Evolutionary conservation across 1,284 basidiomycete genomes (phyloP).

Genomic region (Polyporus tsugae): DNA sequence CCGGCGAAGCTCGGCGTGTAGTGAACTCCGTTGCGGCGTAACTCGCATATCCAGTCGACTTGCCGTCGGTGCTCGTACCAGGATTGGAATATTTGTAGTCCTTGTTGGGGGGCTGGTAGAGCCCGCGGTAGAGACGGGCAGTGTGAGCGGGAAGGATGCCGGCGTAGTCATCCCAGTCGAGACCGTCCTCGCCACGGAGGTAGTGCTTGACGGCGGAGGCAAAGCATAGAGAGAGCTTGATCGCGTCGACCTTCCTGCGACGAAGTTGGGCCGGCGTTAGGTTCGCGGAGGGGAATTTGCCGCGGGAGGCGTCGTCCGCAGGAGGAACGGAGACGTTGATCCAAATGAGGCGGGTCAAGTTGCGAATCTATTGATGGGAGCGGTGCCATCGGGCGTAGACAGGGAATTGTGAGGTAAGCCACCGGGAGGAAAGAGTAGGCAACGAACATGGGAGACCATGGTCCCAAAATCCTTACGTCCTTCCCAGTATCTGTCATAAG

Average conservation of each 20-base stretch:
- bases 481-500: constrained; percentile 85
- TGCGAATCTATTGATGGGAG: constrained; percentile 56
- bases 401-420: no score
- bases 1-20: constrained; percentile 35
- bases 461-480: constrained; percentile 84
- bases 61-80: constrained; percentile 17
- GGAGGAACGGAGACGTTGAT: constrained; percentile 77
- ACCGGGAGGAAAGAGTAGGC: not conserved
- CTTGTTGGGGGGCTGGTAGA: constrained; percentile 31
- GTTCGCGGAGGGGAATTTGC: constrained; percentile 55
- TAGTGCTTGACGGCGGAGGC: constrained; percentile 81
- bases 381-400: not conserved
- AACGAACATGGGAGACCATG: constrained; percentile 65
- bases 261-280: constrained; percentile 67
- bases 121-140: constrained; percentile 43
- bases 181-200: constrained; percentile 78
- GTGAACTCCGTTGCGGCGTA: constrained; percentile 46
- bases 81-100: constrained; percentile 28
- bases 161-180: constrained; percentile 69
- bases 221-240: constrained; percentile 76
- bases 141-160: constrained; percentile 72
- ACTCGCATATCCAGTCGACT: constrained; percentile 51
- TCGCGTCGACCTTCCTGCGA: constrained; percentile 72
- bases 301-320: constrained; percentile 54
- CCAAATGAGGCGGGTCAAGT: constrained; percentile 78